Evolutionary conservation across 129 eudicot species (phyloP), one percentile per base, ranked within the genome.

Genomic region (Centrapalus pauciflorus): DNA sequence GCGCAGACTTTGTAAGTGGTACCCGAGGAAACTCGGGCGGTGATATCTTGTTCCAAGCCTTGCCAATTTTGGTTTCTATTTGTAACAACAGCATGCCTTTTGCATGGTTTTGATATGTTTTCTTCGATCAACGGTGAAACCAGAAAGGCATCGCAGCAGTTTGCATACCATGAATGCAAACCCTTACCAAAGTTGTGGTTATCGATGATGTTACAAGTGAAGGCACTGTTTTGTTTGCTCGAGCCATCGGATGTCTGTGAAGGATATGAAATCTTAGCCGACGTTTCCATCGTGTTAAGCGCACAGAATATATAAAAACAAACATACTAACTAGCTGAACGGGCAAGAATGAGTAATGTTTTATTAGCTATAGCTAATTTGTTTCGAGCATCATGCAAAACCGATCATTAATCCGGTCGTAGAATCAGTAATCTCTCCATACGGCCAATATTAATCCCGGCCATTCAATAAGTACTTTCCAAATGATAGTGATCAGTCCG

Each of bases 11-110:
- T 75, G 69, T 85, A 88, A 27, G 80, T 76, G 14, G 71, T 45
- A 54, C 96, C 96, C 1, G 74, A 30, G 12, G 74, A 81, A 62
- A 88, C 76, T 66, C 75, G 70, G 71, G 68, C 57, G 4, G 96
- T 83, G 55, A 93, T 82, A 46, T 93, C 98, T 69, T 93, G 98
- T 75, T 93, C 98, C 64, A 93, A 80, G 54, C 98, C 96, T 76
- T 93, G 98, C 98, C 98, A 93, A 37, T 59, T 32, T 69, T 88
- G 79, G 37, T 67, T 93, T 67, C 98, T 85, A 55, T 85, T 80
- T 58, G 92, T 85, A 37, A 88, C 68, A 6, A 79, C 82, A 34
- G 70, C 98, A 76, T 80, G 85, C 6, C 11, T 61, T 2, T 69
- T 63, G 58, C 76, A 76, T 57, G 77, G 27, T 17, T 79, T 62